These are phyloP conservation scores for Colletotrichum higginsianum DNA, from an alignment of 2,329 filamentous ascomycete genomes.

Conservation along the genomic window DNA sequence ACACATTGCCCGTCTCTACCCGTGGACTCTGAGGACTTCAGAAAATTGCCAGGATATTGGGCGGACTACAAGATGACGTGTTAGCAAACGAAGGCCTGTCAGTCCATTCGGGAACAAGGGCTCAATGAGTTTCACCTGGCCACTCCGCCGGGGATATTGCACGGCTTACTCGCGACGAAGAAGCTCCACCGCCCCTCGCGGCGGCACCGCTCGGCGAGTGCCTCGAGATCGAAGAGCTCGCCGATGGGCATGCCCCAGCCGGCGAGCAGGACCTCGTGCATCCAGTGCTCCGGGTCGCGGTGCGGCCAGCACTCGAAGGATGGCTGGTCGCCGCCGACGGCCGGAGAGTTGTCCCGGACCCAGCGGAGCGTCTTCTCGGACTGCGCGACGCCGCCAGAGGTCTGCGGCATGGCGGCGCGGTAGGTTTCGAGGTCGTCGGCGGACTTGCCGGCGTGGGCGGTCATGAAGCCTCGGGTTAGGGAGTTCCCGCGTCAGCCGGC, in stretches of 20 bases:
- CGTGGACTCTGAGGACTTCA: slow-evolving; percentile 38
- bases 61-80: slow-evolving; percentile 46
- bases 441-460: slow-evolving; percentile 36
- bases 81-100: slow-evolving; percentile 1
- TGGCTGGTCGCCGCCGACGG: slow-evolving; percentile 70
- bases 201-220: slow-evolving; percentile 53
- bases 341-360: slow-evolving; percentile 72
- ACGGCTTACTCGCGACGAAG: slow-evolving; percentile 56
- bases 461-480: slow-evolving; percentile 31
- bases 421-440: slow-evolving; percentile 27
- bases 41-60: slow-evolving; percentile 56
- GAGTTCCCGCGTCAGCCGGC: background rate
- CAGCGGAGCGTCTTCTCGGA: slow-evolving; percentile 65
- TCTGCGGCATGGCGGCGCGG: slow-evolving; percentile 29
- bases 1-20: too few relatives aligned
- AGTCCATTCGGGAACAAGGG: background rate
- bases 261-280: slow-evolving; percentile 60
- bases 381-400: slow-evolving; percentile 60
- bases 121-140: slow-evolving; percentile 43
- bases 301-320: slow-evolving; percentile 65
- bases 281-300: slow-evolving; percentile 48
- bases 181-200: slow-evolving; percentile 54
- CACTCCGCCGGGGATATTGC: slow-evolving; percentile 51
- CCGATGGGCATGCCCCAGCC: slow-evolving; percentile 61
- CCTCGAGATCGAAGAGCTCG: slow-evolving; percentile 59